Evolutionary conservation across 2,329 filamentous ascomycete genomes (phyloP), one percentile per base, ranked within the genome.

Genomic region (Lecanicillium sp.): DNA sequence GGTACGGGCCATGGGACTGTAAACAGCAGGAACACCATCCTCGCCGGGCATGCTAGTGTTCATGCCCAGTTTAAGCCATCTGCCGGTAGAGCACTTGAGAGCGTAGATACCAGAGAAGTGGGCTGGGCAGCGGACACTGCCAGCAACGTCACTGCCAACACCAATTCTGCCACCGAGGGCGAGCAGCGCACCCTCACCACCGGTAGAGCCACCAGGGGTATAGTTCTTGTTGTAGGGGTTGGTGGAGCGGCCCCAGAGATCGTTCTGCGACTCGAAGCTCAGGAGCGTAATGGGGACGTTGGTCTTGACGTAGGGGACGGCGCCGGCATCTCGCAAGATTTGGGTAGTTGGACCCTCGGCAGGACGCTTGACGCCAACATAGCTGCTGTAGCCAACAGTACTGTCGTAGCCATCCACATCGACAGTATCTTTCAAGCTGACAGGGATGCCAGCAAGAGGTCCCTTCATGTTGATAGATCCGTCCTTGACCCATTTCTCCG

Each of bases 231-330:
- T 88, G 60, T 94, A 86, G 0, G 89, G 88, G 55, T 95, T 95
- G 13, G 73, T 80, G 48, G 75, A 81, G 22, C 79, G 74, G 8
- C 90, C 89, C 86, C 89, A 96, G 15, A 95, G 67, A 45, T 75
- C 73, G 51, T 79, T 79, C 39, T 78, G 77, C 13, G 83, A 88
- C 59, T 94, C 88, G 51, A 94, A 94, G 41, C 83, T 88, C 29
- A 94, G 70, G 2, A 95, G 72, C 0, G 88, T 94, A 41, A 90
- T 83, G 5, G 89, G 90, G 2, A 94, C 58, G 45, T 92, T 92
- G 1, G 89, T 95, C 68, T 95, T 96, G 46, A 89, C 86, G 55
- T 94, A 95, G 0, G 89, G 89, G 2, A 95, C 73, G 0, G 89
- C 88, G 16, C 89, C 85, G 3, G 87, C 86, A 55, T 92, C 84